Percentiles rank a stretch among this genome's conserved stretches.
Evolutionary conservation across 75 land plant species (phyloP).

Genomic region (Sequoiadendron giganteum): DNA sequence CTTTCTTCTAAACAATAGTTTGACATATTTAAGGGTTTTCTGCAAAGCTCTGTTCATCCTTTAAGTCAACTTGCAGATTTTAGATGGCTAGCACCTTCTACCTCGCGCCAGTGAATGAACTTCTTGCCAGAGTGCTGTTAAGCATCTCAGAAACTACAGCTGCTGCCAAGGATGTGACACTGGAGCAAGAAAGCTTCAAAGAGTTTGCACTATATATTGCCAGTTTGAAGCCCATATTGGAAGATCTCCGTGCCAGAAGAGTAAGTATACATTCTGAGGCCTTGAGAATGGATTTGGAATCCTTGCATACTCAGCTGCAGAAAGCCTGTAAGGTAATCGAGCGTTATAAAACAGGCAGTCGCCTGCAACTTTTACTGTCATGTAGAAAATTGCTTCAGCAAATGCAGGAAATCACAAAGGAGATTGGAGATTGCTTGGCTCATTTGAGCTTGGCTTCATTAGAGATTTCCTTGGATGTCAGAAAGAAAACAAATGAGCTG

Average conservation of each 20-base stretch:
- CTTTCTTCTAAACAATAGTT: too few relatives aligned
- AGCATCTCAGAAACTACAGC: too few relatives aligned
- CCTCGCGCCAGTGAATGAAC: too few relatives aligned
- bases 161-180: conserved; percentile 33
- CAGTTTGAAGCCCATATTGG: conserved; percentile 24
- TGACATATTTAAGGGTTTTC: too few relatives aligned
- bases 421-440: conserved; percentile 37
- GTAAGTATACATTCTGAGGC: conserved; percentile 10
- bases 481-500: conserved; percentile 25
- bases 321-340: conserved; percentile 31
- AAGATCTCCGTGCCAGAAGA: conserved; percentile 24
- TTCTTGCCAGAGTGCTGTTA: too few relatives aligned
- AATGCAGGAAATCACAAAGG: conserved; percentile 37
- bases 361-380: conserved; percentile 31
- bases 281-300: conserved; percentile 26
- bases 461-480: conserved; percentile 22
- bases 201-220: conserved; percentile 31
- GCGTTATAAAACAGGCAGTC: conserved; percentile 37
- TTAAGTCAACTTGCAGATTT: too few relatives aligned
- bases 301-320: conserved; percentile 25
- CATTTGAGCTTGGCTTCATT: conserved; percentile 35
- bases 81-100: too few relatives aligned
- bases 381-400: conserved; percentile 29
- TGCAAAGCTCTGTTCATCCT: too few relatives aligned
- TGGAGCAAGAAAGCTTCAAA: conserved; percentile 44